Evolutionary conservation across 2,329 filamentous ascomycete species (phyloP), one percentile per base, ranked within the genome.

Genomic region (Tolypocladium album): DNA sequence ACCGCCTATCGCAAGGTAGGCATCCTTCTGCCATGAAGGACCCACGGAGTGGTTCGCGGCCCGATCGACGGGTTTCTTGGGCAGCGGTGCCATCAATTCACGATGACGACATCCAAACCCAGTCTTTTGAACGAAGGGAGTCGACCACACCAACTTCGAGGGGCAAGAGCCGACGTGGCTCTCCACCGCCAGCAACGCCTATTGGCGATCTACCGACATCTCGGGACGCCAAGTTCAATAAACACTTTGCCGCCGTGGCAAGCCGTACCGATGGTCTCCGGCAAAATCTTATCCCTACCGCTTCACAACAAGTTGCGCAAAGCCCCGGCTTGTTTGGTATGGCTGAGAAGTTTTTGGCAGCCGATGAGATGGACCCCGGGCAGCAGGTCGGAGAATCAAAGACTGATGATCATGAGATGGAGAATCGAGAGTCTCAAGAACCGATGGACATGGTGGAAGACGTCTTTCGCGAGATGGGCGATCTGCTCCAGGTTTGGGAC

Each of bases 161-260:
- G 22, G 68, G 68, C 58, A 60, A 59, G 40, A 38, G 45, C 11
- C 69, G 70, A 39, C 69, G 68, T 8, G 65, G 69, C 8, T 81
- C 79, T 9, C 79, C 80, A 7, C 79, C 79, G 1, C 79, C 79
- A 8, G 66, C 71, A 11, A 67, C 65, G 12, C 64, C 69, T 1
- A 66, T 75, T 11, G 65, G 70, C 27, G 68, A 75, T 9, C 65
- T 78, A 7, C 72, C 71, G 2, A 68, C 67, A 2, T 71, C 68
- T 2, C 68, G 71, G 9, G 71, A 73, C 57, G 66, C 71, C 39
- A 75, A 71, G 57, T 83, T 81, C 57, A 70, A 67, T 22, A 74
- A 74, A n/a, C 79, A 82, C 64, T 83, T 83, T 62, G 71, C 74
- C 36, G 73, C 72, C 0, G 71, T 81, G 45, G 75, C 72, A n/a